These are phyloP conservation scores for Salvia sclarea DNA, from an alignment of 305 asterid genomes.

Conservation along the genomic window DNA sequence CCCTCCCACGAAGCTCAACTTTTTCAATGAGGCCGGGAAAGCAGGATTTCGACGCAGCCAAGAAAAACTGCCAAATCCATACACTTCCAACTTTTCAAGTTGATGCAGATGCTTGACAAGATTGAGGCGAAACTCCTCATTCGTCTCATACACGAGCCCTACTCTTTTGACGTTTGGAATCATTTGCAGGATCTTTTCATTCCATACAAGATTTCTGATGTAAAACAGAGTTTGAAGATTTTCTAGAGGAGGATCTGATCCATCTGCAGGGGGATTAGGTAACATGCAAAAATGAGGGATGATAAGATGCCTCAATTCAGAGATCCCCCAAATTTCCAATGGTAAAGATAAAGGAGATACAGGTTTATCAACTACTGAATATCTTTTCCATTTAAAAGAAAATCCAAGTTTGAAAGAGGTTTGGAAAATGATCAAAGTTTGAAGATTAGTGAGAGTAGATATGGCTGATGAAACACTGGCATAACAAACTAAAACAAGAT, in stretches of 20 bases:
- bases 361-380: no score
- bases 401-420: no score
- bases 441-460: not conserved
- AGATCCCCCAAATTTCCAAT: conserved; percentile 20
- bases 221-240: not conserved
- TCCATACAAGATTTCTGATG: not conserved
- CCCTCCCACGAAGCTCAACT: conserved; percentile 1
- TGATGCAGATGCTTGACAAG: not conserved
- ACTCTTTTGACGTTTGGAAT: not conserved
- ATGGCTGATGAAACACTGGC: no score
- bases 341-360: no score
- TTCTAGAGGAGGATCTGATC: not conserved
- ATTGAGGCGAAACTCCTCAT: not conserved
- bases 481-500: no score
- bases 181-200: not conserved
- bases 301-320: not conserved
- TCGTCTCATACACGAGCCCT: not conserved
- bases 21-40: no score
- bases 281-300: not conserved
- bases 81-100: not conserved
- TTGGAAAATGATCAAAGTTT: not conserved
- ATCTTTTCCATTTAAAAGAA: no score
- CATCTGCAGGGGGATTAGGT: not conserved
- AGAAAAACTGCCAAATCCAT: accelerated
- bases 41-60: no score